Evolutionary conservation across 495 filamentous ascomycete species (phyloP), one percentile per base, ranked within the genome.

Genomic region (Penicillium lividum): DNA sequence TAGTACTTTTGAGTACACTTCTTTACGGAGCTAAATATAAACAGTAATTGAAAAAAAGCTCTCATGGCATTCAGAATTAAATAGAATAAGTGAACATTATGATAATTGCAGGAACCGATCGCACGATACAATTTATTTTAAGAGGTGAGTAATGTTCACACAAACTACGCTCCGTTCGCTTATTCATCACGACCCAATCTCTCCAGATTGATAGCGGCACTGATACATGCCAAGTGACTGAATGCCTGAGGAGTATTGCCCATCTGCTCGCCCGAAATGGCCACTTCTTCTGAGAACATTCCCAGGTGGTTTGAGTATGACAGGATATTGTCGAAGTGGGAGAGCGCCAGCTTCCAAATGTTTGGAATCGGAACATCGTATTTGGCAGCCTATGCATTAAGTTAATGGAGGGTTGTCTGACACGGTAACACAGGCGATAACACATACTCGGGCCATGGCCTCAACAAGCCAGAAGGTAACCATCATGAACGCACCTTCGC

Each of bases 381-480:
- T 45, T 54, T 63, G 29, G 68, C 60, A 25, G 72, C 72, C 72
- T 75, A 42, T 18, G 56, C 53, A 28, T 40, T 16, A 22, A 31
- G n/a, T 42, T 15, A 53, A 34, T 25, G 7, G 6, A 9, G n/a
- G 50, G n/a, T 9, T 0, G 15, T 27, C 11, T 27, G 13, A 40
- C 11, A 5, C 10, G 45, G 6, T 30, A 38, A 33, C 38, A 34
- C 7, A 30, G 51, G 2, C 33, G 43, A 31, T 22, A 29, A 29
- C 4, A 69, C 65, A 27, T 75, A 81, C 87, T 38, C 88, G 79
- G 27, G 86, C 88, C 73, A 91, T 76, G n/a, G 88, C 86, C 67
- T 90, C 88, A 4, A 89, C 84, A 4, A 89, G 80, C 88, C 87
- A 90, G 69, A 89, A 90, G 0, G 87, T 91, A 57, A 87, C 88